Base-by-base conservation (phyloP, 805 yeast genomes). In the Cyberlindnera mississippiensis region DNA sequence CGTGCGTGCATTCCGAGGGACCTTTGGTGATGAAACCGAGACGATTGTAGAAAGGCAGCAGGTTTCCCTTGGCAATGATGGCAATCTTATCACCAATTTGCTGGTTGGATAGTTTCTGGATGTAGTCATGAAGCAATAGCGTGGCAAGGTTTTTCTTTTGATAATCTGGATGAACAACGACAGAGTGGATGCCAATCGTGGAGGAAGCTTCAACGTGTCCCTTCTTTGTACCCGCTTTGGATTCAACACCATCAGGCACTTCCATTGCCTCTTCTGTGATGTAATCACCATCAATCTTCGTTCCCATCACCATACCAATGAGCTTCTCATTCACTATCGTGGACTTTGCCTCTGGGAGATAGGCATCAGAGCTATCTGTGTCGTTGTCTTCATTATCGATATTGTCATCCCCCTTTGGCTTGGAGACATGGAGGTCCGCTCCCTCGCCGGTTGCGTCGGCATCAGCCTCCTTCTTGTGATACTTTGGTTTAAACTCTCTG, bases 71-170 rank as follows among this genome's bases (percentile, higher is more conserved):
- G 24, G 89, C 85, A 45, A 91, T 73, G 26, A 91, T 69, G 6
- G 80, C 76, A 38, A 91, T 80, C 55, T 78, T 75, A 53, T 80
- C 85, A 35, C 93, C 96, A 47, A 88, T 80, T 52, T 81, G 87
- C 60, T 89, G 95, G 60, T 88, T 88, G 37, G 87, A 78, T 62
- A 91, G 68, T 59, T 91, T 86, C 63, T 93, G 97, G 47, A 90
- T 75, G 66, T 86, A 93, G 64, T 91, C 99, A 52, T 85, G 88
- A 55, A 91, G 64, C 57, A 91, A 66, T 44, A 89, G 68, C 12
- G 95, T 78, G 8, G 95, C 98, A 45, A 93, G 69, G 58, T 85
- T 86, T 63, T 80, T 76, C 45, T 90, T 86, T 60, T 82, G 87
- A 73, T 79, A 87, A 30, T 79, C 78, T 17, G 89, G 85, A 52